A percentile compares a stretch with the other conserved stretches of the same genome.
Conservation (phyloP, 257 asterid genomes). For the Osmanthus fragrans region DNA sequence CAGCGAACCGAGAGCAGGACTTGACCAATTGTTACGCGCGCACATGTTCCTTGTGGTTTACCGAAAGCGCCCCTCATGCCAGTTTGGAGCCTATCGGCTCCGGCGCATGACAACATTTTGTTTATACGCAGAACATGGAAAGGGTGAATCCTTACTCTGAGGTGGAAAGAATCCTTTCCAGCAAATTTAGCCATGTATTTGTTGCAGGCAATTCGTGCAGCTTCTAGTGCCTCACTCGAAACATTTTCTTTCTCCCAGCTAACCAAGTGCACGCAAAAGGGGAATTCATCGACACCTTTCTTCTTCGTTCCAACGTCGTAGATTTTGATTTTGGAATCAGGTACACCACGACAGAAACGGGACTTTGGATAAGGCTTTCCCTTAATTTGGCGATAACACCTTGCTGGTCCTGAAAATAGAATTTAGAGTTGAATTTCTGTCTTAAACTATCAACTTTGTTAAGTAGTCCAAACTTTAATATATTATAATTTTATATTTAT, state of each 20-base stretch:
- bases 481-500: too few species aligned
- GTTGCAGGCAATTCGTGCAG: constrained; percentile 34
- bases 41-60: constrained; percentile 33
- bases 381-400: constrained; percentile 38
- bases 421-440: too few species aligned
- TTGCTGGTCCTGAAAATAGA: constrained; percentile 30
- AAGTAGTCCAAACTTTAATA: too few species aligned
- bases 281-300: constrained; percentile 34
- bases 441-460: too few species aligned
- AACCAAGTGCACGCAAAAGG: constrained; percentile 34
- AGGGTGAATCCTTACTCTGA: constrained; percentile 39
- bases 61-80: constrained; percentile 35
- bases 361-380: constrained; percentile 40
- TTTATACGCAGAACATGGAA: constrained; percentile 37
- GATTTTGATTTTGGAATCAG: constrained; percentile 34
- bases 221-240: constrained; percentile 34
- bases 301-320: constrained; percentile 34
- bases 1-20: constrained; percentile 32
- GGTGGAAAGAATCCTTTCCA: constrained; percentile 38
- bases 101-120: constrained; percentile 43
- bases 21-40: constrained; percentile 36
- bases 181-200: constrained; percentile 35
- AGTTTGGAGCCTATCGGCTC: constrained; percentile 39
- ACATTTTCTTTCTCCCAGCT: constrained; percentile 36
- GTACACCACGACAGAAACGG: constrained; percentile 37